A percentile compares a stretch with the other conserved stretches of the same genome.
phyloP scores from a whole-genome alignment of 2,329 filamentous ascomycete species.

The Helicocarpus griseus region DNA sequence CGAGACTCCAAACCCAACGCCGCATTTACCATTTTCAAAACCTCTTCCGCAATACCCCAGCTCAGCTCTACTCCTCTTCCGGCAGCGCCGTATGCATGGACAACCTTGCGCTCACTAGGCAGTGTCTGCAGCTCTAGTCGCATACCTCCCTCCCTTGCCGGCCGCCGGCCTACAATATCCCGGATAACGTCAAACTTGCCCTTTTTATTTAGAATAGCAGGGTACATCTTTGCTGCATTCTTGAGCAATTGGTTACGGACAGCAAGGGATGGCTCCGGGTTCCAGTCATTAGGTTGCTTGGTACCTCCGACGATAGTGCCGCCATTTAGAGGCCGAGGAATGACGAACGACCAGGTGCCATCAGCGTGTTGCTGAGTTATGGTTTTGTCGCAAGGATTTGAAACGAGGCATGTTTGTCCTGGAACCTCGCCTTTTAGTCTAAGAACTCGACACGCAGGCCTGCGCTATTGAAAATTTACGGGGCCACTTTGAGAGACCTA shows the following conservation, averaged over 20 bases:
- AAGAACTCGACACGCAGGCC: not conserved
- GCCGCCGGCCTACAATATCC: constrained; percentile 39
- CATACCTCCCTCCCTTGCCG: constrained; percentile 38
- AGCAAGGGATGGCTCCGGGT: constrained; percentile 38
- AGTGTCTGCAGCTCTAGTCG: constrained; percentile 44
- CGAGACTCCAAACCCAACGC: not conserved
- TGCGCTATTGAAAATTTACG: too few species aligned
- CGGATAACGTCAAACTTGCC: constrained; percentile 33
- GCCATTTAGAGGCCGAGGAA: constrained; percentile 52
- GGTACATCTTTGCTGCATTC: constrained; percentile 32
- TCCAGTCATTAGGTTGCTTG: constrained; percentile 51
- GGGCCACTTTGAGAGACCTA: constrained; percentile 14
- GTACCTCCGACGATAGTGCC: constrained; percentile 59
- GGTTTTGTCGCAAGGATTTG: constrained; percentile 33
- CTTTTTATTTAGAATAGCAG: constrained; percentile 26
- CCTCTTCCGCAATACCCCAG: constrained; percentile 49
- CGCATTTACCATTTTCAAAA: constrained; percentile 30
- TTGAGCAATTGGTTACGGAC: constrained; percentile 41
- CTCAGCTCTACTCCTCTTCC: constrained; percentile 54
- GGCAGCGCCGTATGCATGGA: constrained; percentile 52
- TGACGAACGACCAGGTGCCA: constrained; percentile 53
- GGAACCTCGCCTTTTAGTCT: not conserved
- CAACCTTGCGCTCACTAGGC: constrained; percentile 19
- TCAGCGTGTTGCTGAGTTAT: constrained; percentile 55
- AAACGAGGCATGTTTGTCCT: constrained; percentile 41